A percentile compares a stretch with the other conserved stretches of the same genome.
Conservation (phyloP, 345 rosid genomes). For the Viola odorata region DNA sequence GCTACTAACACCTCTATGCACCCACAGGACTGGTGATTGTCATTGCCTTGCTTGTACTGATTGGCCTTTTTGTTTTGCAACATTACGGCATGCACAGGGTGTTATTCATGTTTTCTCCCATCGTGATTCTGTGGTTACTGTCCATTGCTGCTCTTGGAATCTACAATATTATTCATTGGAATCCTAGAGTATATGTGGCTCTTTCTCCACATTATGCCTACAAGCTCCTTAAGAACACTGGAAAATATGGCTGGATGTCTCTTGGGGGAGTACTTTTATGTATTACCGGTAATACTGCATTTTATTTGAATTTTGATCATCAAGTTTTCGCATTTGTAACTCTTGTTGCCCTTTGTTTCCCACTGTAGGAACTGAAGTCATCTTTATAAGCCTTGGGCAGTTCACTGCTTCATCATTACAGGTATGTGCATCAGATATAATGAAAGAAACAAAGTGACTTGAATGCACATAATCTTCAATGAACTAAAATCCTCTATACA, state of each 20-base stretch:
- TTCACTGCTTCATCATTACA: conserved; percentile 69
- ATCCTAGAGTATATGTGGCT: conserved; percentile 63
- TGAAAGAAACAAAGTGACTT: no score
- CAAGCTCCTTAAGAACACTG: conserved; percentile 60
- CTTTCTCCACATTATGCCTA: conserved; percentile 74
- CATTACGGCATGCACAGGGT: conserved; percentile 72
- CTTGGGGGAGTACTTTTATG: conserved; percentile 81
- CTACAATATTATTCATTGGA: conserved; percentile 79
- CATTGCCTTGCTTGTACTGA: conserved; percentile 58
- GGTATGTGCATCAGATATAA: conserved; percentile 32
- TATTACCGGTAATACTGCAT: conserved; percentile 53
- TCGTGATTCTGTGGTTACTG: conserved; percentile 70
- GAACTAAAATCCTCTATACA: no score
- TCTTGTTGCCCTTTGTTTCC: conserved; percentile 22
- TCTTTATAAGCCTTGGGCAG: conserved; percentile 74
- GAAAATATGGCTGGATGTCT: conserved; percentile 80
- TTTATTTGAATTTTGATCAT: conserved; percentile 6
- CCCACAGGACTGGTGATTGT: conserved; percentile 61
- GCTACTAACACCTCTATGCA: conserved; percentile 18
- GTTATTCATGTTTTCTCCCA: conserved; percentile 70
- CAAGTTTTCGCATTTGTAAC: conserved; percentile 4
- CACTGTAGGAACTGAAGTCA: conserved; percentile 75
- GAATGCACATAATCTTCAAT: no score
- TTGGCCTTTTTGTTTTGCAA: conserved; percentile 88
- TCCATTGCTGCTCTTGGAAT: conserved; percentile 57